Evolutionary conservation across 371 early-diverging fungal genomes (phyloP).

Genomic region (Mortierella sp.): DNA sequence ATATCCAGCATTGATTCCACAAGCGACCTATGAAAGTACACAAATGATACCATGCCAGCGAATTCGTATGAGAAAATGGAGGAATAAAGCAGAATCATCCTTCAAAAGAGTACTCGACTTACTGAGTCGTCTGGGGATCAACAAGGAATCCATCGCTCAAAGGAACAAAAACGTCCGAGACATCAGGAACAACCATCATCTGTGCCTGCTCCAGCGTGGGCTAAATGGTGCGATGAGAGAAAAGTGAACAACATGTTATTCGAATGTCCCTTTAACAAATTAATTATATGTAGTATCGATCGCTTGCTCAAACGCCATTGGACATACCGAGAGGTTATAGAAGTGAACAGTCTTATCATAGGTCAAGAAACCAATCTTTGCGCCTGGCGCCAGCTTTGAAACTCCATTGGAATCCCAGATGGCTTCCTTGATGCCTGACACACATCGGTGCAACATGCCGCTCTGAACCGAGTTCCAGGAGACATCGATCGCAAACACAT

Average conservation of each 20-base stretch:
- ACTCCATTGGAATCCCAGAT: constrained; percentile 73
- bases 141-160: constrained; percentile 89
- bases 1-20: constrained; percentile 86
- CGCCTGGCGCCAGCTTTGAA: constrained; percentile 63
- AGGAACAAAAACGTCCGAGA: constrained; percentile 94
- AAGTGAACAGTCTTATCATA: constrained; percentile 93
- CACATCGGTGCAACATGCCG: constrained; percentile 81
- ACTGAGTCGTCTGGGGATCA: constrained; percentile 78
- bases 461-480: constrained; percentile 86
- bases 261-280: background rate
- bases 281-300: background rate
- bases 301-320: background rate
- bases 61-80: background rate
- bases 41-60: background rate
- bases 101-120: background rate
- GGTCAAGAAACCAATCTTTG: constrained; percentile 89
- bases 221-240: constrained; percentile 42
- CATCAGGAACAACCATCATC: constrained; percentile 95
- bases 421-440: constrained; percentile 72
- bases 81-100: background rate
- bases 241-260: background rate
- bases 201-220: constrained; percentile 86
- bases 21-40: constrained; percentile 60
- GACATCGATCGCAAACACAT: constrained; percentile 95
- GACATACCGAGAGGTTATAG: constrained; percentile 87